phyloP scores from a whole-genome alignment of 1,139 yeast species.

The Diutina ranongensis region DNA sequence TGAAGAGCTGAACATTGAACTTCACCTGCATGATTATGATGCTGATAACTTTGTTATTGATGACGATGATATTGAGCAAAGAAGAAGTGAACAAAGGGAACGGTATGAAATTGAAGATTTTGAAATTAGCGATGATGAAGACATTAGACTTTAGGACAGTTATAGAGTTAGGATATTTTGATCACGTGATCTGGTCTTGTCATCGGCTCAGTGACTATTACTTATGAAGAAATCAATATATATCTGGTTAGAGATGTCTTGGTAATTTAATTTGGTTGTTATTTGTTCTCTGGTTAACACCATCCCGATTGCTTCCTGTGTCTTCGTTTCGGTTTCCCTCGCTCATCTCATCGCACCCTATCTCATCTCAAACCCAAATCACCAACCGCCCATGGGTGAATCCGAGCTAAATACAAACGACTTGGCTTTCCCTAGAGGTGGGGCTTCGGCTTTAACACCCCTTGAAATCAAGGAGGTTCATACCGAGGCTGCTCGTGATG shows the following conservation, averaged over 20 bases:
- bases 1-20: conserved; percentile 24
- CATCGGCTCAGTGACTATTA: too few relatives aligned
- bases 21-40: conserved; percentile 24
- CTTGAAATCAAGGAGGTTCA: conserved; percentile 87
- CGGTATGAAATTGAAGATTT: background rate
- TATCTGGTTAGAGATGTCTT: too few relatives aligned
- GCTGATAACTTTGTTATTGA: conserved; percentile 27
- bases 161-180: too few relatives aligned
- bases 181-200: too few relatives aligned
- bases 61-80: conserved; percentile 11
- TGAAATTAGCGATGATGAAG: conserved; percentile 5
- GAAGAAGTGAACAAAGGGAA: conserved; percentile 1
- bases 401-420: conserved; percentile 20
- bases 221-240: too few relatives aligned
- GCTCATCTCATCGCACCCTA: background rate
- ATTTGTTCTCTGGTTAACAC: too few relatives aligned
- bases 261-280: too few relatives aligned
- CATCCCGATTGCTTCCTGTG: too few relatives aligned
- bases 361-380: background rate
- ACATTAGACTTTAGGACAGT: background rate
- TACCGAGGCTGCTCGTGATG: conserved; percentile 85
- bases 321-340: too few relatives aligned
- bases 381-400: background rate
- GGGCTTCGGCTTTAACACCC: conserved; percentile 74
- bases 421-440: conserved; percentile 92